Conservation (phyloP, 2,329 filamentous ascomycete genomes). For the Arthrobotrys musiformis region DNA sequence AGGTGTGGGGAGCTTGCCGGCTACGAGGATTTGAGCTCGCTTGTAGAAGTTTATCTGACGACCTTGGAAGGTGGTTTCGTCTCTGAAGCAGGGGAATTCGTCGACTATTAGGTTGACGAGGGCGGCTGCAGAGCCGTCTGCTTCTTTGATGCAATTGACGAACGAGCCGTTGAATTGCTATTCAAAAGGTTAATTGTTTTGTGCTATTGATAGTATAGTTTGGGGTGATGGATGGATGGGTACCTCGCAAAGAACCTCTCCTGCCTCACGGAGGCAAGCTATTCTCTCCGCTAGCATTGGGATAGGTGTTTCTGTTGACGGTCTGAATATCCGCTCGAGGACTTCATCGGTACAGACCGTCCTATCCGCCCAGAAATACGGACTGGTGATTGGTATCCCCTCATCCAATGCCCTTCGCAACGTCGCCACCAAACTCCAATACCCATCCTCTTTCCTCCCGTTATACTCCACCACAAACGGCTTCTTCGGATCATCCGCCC, state of each 20-base stretch:
- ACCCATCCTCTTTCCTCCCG: constrained; percentile 88
- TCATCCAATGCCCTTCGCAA: constrained; percentile 89
- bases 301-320: constrained; percentile 85
- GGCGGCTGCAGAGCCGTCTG: constrained; percentile 80
- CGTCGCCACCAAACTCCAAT: constrained; percentile 91
- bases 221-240: not conserved
- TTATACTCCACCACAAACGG: constrained; percentile 84
- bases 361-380: constrained; percentile 84
- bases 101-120: constrained; percentile 86
- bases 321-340: constrained; percentile 82
- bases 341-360: constrained; percentile 79
- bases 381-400: constrained; percentile 86
- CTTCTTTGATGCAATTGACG: constrained; percentile 76
- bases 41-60: constrained; percentile 86
- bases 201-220: not conserved
- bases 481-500: constrained; percentile 77
- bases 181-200: not conserved
- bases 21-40: constrained; percentile 93
- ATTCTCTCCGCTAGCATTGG: constrained; percentile 83
- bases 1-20: constrained; percentile 62
- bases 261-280: constrained; percentile 82
- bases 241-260: constrained; percentile 80
- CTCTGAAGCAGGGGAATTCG: constrained; percentile 83
- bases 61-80: constrained; percentile 79
- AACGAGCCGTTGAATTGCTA: constrained; percentile 82